A percentile compares a stretch with the other conserved stretches of the same genome.
phyloP scores from a whole-genome alignment of 176 grass and related monocot genomes.

The Ensete glaucum region DNA sequence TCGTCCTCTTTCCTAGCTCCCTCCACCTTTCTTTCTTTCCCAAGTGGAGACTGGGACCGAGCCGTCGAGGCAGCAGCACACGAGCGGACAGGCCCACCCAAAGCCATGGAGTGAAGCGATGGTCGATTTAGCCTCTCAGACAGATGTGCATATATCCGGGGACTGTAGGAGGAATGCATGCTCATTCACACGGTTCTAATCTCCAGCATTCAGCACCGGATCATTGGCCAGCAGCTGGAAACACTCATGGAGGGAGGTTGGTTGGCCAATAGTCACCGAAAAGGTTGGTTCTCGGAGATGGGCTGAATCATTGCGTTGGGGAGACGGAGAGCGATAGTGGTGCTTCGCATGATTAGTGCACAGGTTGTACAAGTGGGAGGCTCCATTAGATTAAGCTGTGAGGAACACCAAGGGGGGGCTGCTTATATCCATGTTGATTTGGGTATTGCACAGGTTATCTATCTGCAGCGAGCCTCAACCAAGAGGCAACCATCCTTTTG shows the following conservation, averaged over 20 bases:
- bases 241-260: too few relatives aligned
- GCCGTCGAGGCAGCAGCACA: constrained; percentile 41
- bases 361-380: constrained; percentile 22
- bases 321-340: not conserved
- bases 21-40: constrained; percentile 23
- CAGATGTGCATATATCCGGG: too few relatives aligned
- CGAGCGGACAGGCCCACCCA: constrained; percentile 60
- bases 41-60: constrained; percentile 29
- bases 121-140: too few relatives aligned
- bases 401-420: not conserved
- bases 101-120: constrained; percentile 7
- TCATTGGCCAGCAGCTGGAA: not conserved
- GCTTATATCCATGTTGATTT: not conserved
- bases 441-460: not conserved
- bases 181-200: not conserved
- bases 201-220: not conserved
- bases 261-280: too few relatives aligned
- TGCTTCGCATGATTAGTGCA: constrained; percentile 24
- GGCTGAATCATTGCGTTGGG: not conserved
- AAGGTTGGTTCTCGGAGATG: not conserved
- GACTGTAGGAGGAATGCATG: not conserved
- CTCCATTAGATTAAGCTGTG: not conserved
- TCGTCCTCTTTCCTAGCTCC: not conserved
- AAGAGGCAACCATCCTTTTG: not conserved
- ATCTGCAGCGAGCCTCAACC: not conserved